A percentile compares a stretch with the other conserved stretches of the same genome.
These are phyloP conservation scores for Balakata baccata DNA, from an alignment of 345 rosid species.

Conservation along the genomic window DNA sequence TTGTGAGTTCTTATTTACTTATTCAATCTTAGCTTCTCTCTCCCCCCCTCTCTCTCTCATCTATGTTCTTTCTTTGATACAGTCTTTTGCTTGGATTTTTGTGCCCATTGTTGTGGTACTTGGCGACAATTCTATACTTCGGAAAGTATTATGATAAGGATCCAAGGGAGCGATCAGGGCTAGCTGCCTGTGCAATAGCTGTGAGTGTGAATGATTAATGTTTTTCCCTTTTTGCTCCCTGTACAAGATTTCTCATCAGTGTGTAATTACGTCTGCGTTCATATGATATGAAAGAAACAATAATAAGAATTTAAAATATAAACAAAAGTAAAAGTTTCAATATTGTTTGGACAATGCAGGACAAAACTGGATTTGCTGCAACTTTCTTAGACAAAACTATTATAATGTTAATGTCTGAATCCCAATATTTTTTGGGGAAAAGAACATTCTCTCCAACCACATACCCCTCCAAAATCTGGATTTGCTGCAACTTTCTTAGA, in stretches of 20 bases:
- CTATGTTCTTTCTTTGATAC: constrained; percentile 19
- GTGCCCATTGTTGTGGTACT: constrained; percentile 76
- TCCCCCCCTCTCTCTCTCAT: constrained; percentile 1
- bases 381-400: no score
- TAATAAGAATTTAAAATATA: neutral
- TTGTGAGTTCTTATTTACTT: constrained; percentile 46
- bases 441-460: neutral
- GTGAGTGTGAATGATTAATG: constrained; percentile 45
- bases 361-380: no score
- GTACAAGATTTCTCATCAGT: neutral
- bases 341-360: neutral
- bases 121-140: constrained; percentile 70
- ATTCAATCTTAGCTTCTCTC: neutral
- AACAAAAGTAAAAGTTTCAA: neutral
- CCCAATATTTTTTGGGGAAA: neutral
- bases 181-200: constrained; percentile 89
- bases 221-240: neutral
- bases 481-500: neutral
- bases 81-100: constrained; percentile 81
- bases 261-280: neutral
- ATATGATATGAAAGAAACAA: neutral
- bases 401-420: neutral
- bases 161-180: constrained; percentile 94
- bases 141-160: constrained; percentile 80
- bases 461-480: neutral